These are phyloP conservation scores for Colletotrichum sp. DNA, from an alignment of 2,329 filamentous ascomycete species.

Conservation along the genomic window DNA sequence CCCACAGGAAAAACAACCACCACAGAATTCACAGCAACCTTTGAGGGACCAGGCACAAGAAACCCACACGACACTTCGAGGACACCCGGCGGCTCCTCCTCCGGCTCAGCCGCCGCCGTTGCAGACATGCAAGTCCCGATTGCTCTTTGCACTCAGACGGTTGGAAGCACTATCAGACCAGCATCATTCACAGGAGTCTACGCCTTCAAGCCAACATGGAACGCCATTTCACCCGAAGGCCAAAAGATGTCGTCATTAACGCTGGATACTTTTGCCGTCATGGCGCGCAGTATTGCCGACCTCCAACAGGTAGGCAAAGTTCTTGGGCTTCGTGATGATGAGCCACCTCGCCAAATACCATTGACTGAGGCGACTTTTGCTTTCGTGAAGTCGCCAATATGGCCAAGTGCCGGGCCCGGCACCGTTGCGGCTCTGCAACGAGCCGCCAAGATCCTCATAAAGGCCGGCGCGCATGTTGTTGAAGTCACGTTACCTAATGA, in stretches of 20 bases:
- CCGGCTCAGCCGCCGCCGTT: conserved; percentile 69
- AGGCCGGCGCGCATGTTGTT: conserved; percentile 57
- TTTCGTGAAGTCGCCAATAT: conserved; percentile 57
- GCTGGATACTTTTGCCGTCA: conserved; percentile 67
- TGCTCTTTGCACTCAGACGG: conserved; percentile 68
- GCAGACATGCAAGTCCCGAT: conserved; percentile 67
- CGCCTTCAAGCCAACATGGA: conserved; percentile 70
- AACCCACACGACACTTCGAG: conserved; percentile 70
- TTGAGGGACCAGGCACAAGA: conserved; percentile 54
- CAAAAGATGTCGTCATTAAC: conserved; percentile 61
- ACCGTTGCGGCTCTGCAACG: conserved; percentile 45
- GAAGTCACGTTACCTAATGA: conserved; percentile 57
- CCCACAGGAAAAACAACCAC: conserved; percentile 59
- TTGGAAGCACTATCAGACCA: conserved; percentile 66
- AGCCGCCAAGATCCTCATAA: conserved; percentile 40
- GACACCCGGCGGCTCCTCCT: conserved; percentile 71
- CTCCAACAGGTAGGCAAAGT: conserved; percentile 58
- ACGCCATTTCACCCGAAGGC: conserved; percentile 65
- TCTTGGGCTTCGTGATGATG: conserved; percentile 58
- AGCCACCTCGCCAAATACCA: background rate
- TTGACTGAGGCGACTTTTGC: conserved; percentile 53
- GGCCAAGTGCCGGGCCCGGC: conserved; percentile 48
- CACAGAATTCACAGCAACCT: conserved; percentile 66
- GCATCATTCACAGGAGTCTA: conserved; percentile 52
- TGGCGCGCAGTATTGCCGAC: conserved; percentile 61